Conservation (phyloP, 1,139 yeast species). For the Blastobotrys ciferrii region DNA sequence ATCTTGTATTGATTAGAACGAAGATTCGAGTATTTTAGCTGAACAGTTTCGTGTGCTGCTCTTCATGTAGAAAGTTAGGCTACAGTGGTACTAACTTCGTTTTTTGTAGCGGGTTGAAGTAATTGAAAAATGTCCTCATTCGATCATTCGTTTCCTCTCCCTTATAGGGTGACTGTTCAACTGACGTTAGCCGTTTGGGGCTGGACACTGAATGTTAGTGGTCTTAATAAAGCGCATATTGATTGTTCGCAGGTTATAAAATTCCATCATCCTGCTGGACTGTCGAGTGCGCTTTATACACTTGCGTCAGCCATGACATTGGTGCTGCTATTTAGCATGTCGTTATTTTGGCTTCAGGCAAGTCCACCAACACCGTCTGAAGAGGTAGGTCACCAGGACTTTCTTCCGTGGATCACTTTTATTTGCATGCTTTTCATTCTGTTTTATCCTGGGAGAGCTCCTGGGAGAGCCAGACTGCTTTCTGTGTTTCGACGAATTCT, state of each 20-base stretch:
- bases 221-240: conserved; percentile 39
- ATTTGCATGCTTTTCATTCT: conserved; percentile 31
- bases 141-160: conserved; percentile 46
- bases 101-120: conserved; percentile 2
- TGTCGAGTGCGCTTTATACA: conserved; percentile 28
- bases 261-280: conserved; percentile 23
- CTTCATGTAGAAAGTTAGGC: background rate
- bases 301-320: conserved; percentile 25
- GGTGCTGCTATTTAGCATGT: conserved; percentile 26
- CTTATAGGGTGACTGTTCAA: conserved; percentile 47
- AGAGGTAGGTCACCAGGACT: conserved; percentile 20
- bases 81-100: background rate
- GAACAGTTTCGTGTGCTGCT: conserved; percentile 20
- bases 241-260: conserved; percentile 44
- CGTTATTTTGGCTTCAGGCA: conserved; percentile 19
- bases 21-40: conserved; percentile 24
- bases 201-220: conserved; percentile 47
- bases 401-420: conserved; percentile 40
- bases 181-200: conserved; percentile 49
- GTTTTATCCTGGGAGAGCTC: conserved; percentile 29
- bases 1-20: conserved; percentile 17
- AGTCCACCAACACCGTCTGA: conserved; percentile 8
- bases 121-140: conserved; percentile 24
- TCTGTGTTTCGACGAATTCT: conserved; percentile 54
- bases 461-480: conserved; percentile 32